These are phyloP conservation scores for Xylaria hypoxylon DNA, from an alignment of 2,329 filamentous ascomycete genomes.

Conservation along the genomic window DNA sequence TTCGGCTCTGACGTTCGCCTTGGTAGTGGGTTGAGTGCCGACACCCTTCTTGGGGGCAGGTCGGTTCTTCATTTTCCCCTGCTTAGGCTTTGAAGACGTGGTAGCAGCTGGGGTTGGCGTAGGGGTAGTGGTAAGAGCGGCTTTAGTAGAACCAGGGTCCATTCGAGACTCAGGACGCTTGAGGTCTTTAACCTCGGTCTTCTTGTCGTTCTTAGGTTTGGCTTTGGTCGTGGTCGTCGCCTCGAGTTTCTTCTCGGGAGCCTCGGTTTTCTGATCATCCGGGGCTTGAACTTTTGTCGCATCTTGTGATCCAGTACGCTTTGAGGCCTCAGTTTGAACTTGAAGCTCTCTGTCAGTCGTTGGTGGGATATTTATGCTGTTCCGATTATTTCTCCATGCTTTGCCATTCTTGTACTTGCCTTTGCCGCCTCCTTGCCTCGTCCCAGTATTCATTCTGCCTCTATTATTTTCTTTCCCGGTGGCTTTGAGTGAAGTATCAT, in stretches of 20 bases:
- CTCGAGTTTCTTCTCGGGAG: not conserved
- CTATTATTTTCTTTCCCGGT: not conserved
- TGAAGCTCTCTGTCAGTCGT: not conserved
- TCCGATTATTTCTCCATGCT: not conserved
- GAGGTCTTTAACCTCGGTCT: not conserved
- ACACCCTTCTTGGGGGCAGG: conserved; percentile 1
- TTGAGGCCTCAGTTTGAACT: not conserved
- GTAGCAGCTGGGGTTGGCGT: not conserved
- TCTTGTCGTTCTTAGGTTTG: conserved; percentile 3
- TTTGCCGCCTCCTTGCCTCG: conserved; percentile 8
- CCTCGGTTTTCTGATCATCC: not conserved
- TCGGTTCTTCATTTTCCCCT: conserved; percentile 7
- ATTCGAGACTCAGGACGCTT: not conserved
- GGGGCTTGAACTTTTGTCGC: not conserved
- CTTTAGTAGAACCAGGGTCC: not conserved
- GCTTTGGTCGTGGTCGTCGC: not conserved
- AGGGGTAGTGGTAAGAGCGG: not conserved
- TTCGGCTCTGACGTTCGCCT: not conserved
- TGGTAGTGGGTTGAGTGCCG: not conserved
- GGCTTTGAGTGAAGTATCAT: not conserved
- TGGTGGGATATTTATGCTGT: not conserved
- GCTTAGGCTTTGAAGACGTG: conserved; percentile 2
- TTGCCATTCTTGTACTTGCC: conserved; percentile 25
- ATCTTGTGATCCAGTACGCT: not conserved
- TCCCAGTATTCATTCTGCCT: not conserved